Evolutionary conservation across 257 asterid genomes (phyloP).

Genomic region (Gynochthodes officinalis): DNA sequence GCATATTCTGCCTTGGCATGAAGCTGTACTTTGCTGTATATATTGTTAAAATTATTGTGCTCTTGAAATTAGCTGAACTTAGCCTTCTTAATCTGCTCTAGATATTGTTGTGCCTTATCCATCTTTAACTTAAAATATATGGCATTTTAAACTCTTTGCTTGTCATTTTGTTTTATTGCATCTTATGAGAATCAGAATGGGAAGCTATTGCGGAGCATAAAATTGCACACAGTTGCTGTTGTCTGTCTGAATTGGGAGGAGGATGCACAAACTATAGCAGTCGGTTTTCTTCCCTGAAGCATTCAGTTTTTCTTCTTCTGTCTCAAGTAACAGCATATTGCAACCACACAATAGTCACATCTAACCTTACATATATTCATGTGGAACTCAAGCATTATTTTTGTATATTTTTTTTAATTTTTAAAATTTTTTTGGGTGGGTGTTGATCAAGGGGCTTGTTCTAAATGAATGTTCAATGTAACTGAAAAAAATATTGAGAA

Average conservation of each 20-base stretch:
- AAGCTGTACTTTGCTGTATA: not conserved
- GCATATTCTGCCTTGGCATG: not conserved
- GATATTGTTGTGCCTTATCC: not conserved
- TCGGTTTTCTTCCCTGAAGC: constrained; percentile 26
- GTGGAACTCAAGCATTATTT: not conserved
- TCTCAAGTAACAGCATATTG: not conserved
- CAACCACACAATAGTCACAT: not conserved
- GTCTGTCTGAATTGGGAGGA: constrained; percentile 94
- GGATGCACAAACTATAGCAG: constrained; percentile 54
- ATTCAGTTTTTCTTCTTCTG: not conserved
- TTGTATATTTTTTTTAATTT: too few species aligned
- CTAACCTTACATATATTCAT: not conserved
- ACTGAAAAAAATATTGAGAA: too few species aligned
- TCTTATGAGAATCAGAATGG: constrained; percentile 60
- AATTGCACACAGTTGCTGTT: constrained; percentile 65
- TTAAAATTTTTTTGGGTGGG: too few species aligned
- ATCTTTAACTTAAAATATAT: not conserved
- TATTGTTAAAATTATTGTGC: not conserved
- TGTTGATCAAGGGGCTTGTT: too few species aligned
- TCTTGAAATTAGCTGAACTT: not conserved
- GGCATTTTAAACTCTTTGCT: constrained; percentile 2
- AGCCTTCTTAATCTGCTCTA: not conserved
- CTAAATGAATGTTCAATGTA: too few species aligned
- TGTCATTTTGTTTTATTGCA: constrained; percentile 5
- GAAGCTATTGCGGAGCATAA: constrained; percentile 75